phyloP scores from a whole-genome alignment of 306 rosid species.

The Pterocarpus macrocarpus region DNA sequence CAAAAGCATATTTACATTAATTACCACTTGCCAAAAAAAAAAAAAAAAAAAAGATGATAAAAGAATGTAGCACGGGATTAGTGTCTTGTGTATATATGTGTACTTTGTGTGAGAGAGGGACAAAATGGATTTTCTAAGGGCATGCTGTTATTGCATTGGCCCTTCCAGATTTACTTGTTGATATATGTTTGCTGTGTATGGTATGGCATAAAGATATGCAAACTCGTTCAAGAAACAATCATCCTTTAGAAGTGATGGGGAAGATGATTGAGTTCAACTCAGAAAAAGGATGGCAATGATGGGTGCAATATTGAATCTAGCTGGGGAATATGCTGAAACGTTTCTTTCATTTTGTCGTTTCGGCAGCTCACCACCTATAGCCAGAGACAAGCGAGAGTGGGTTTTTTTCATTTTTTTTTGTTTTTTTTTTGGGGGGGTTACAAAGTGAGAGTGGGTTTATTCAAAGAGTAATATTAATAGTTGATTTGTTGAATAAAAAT shows the following conservation, averaged over 20 bases:
- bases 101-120: background rate
- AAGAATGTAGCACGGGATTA: background rate
- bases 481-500: no score
- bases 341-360: background rate
- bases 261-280: constrained; percentile 2
- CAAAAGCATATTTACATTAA: background rate
- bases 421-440: background rate
- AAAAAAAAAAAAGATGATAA: background rate
- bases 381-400: background rate
- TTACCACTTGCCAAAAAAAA: background rate
- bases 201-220: background rate
- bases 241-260: background rate
- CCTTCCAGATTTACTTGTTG: background rate
- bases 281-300: background rate
- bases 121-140: background rate
- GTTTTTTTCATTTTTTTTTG: no score
- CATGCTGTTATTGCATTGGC: no score
- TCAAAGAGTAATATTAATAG: no score
- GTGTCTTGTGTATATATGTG: background rate
- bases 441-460: no score
- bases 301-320: background rate
- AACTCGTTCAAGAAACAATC: background rate
- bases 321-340: background rate
- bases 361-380: background rate
- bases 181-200: background rate